Conservation (phyloP, 2,329 filamentous ascomycete genomes). For the Xylariaceae sp. region DNA sequence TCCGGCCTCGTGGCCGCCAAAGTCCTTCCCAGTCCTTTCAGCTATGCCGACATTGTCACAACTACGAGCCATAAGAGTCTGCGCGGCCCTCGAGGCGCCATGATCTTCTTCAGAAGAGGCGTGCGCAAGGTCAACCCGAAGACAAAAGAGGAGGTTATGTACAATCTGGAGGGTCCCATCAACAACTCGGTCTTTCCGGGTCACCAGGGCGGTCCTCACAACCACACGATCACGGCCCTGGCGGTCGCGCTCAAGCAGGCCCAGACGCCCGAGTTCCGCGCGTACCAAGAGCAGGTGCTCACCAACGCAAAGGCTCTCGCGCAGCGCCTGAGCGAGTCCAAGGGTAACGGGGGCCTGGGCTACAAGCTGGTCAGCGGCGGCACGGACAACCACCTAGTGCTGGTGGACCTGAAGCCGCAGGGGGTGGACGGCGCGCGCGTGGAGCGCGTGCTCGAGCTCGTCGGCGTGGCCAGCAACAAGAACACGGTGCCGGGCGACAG, state of each 20-base stretch:
- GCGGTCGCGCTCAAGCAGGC: slow-evolving; percentile 93
- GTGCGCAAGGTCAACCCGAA: slow-evolving; percentile 76
- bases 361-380: slow-evolving; percentile 90
- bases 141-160: slow-evolving; percentile 76
- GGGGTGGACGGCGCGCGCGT: slow-evolving; percentile 82
- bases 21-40: slow-evolving; percentile 84
- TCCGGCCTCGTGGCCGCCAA: slow-evolving; percentile 89
- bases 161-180: slow-evolving; percentile 88
- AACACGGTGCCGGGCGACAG: slow-evolving; percentile 96
- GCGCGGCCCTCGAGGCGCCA: slow-evolving; percentile 85
- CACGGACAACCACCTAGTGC: slow-evolving; percentile 94
- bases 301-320: slow-evolving; percentile 87
- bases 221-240: slow-evolving; percentile 96
- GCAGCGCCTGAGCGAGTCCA: slow-evolving; percentile 53
- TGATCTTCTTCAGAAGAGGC: slow-evolving; percentile 98
- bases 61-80: slow-evolving; percentile 98
- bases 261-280: slow-evolving; percentile 78
- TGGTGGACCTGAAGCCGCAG: slow-evolving; percentile 85
- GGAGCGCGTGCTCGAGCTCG: slow-evolving; percentile 82
- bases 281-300: slow-evolving; percentile 86
- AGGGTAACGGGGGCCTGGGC: slow-evolving; percentile 69
- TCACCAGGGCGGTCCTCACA: slow-evolving; percentile 96
- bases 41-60: slow-evolving; percentile 86
- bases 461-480: slow-evolving; percentile 97
- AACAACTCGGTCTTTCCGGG: slow-evolving; percentile 97